Conservation (phyloP, 331 rosid species). For the Prunus yedoensis region DNA sequence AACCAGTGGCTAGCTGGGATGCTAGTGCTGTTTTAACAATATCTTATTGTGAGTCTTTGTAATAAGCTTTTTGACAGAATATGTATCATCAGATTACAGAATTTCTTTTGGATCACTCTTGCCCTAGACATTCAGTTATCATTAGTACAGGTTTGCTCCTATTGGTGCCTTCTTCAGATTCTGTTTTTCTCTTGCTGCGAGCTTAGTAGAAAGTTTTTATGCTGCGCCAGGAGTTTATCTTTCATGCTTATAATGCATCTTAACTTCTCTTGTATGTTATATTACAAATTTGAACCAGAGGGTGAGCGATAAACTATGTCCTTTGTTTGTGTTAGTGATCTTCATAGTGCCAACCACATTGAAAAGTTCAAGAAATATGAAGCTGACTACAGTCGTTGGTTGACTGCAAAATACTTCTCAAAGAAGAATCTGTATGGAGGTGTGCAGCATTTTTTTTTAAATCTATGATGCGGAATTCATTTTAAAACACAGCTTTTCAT, state of each 20-base stretch:
- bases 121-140: neutral
- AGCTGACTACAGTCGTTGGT: constrained; percentile 43
- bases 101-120: neutral
- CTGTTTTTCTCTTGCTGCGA: neutral
- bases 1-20: neutral
- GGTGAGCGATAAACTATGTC: neutral
- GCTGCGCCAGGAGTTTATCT: neutral
- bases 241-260: neutral
- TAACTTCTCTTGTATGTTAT: neutral
- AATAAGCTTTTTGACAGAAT: neutral
- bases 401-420: constrained; percentile 54
- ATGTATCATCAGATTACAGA: neutral
- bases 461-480: neutral
- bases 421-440: constrained; percentile 53
- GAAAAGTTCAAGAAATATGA: constrained; percentile 55
- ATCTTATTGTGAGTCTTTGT: neutral
- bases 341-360: constrained; percentile 22
- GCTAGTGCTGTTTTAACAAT: neutral
- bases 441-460: neutral
- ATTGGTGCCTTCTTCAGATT: neutral
- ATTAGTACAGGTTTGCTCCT: neutral
- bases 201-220: neutral
- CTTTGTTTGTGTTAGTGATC: constrained; percentile 34
- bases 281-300: neutral
- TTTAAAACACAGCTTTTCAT: neutral